Evolutionary conservation across 441 rosid species (phyloP), one percentile per base, ranked within the genome.

Genomic region (Adansonia gregorii): DNA sequence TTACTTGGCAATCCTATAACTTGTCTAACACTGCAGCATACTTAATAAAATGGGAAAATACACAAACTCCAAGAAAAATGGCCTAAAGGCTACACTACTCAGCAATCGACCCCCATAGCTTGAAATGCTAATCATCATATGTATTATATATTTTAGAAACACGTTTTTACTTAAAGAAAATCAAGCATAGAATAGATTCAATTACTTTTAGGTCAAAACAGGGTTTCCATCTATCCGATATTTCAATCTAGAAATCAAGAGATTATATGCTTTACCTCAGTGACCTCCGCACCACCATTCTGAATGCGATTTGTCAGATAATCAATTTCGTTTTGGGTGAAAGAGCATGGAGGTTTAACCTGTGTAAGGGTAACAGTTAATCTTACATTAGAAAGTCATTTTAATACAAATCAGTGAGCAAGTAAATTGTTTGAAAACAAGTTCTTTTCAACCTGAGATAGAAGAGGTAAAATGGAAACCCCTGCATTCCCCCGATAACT

Each of bases 201-300:
- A 72, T 17, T 72, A 35, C 61, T 72, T 20, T 43, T 55, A 31
- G n/a, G 35, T 72, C 17, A 72, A 2, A 35, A 39, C 5, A n/a
- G 5, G 24, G n/a, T 72, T 72, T 72, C 63, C 17, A 51, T 8
- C n/a, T 54, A 72, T 54, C 61, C 0, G 12, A 49, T 6, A 12
- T 49, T 54, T 72, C 31, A 54, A 43, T 1, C 24, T 54, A 49
- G 11, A 56, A 69, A 14, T 61, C 24, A 41, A 55, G 65, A 59
- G 54, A 56, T 35, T 45, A 59, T 11, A 9, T 15, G 20, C 7
- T 45, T 80, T 84, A 95, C 99, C 98, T 96, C 98, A 4, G 94
- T 98, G 59, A 96, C 97, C 83, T 96, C 98, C 63, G 95, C 93
- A 52, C 99, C 99, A 56, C 99, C 99, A 66, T 96, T 96, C 83